Base-by-base conservation (phyloP, 768 basidiomycete species). In the Leccinum broughii region DNA sequence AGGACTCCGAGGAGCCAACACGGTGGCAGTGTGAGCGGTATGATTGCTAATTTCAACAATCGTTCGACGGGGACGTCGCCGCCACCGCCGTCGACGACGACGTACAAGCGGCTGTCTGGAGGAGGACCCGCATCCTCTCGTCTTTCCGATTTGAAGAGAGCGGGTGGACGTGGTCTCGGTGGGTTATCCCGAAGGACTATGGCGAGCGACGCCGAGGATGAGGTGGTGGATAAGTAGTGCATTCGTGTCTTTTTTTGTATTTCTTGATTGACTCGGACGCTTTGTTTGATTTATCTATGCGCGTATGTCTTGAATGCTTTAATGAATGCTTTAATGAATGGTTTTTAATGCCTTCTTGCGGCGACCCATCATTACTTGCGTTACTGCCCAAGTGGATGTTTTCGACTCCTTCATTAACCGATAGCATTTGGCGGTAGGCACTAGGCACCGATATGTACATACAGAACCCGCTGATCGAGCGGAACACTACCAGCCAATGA, bases 191-290 rank as follows among this genome's bases (percentile, higher is more conserved):
- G 89, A 68, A 82, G 89, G 72, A 91, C 90, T 54, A 88, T 89
- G 87, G 89, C 87, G 46, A 90, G 88, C 68, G 90, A 92, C 69
- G 90, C 90, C 37, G 91, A 93, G 70, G 91, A 92, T 62, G 84
- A 88, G 64, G 76, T 89, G 59, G 78, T 88, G 58, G 74, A 74
- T 6, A 74, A 74, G 61, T 68, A 51, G 59, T 8, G 17, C 8
- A n/a, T n/a, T 41, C 17, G 39, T 9, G 17, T 17, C 39, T 8
- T 41, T 41, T 41, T 37, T 14, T 41, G 17, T 41, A 9, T 41
- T 41, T 41, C 39, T 41, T 26, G 28, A 26, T 48, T 30, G 51
- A 50, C 15, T 34, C 7, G 30, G 30, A 41, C 5, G 6, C 13
- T 54, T 6, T 6, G 9, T 50, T 50, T 11, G 24, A 51, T 26